Base-by-base conservation (phyloP, 768 basidiomycete genomes). In the Austroboletus festivus region DNA sequence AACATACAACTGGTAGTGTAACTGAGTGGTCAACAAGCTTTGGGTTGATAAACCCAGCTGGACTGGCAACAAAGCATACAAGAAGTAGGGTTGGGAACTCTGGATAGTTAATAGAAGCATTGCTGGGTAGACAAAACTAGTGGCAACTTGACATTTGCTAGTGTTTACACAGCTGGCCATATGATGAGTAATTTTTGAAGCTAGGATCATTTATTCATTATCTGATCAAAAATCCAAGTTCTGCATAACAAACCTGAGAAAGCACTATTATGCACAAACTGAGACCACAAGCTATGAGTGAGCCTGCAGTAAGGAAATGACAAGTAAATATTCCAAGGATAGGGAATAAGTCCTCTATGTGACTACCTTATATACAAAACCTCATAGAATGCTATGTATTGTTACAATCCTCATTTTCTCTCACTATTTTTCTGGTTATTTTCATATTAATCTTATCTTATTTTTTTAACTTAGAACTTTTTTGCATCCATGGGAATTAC, bases 181-280 rank as follows among this genome's bases (percentile, higher is more conserved):
- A 85, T 85, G 83, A 84, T 83, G 34, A 57, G 71, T 62, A 30
- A 19, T 42, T 50, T 46, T n/a, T 28, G 5, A 24, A 35, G 18
- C 18, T 3, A 34, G 38, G 55, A 50, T 52, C 31, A 42, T 53
- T 44, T 46, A 18, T 24, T 41, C 22, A 24, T 52, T 59, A 43
- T 64, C 55, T 54, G 48, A 58, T 22, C 38, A 39, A 58, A 47
- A 38, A 52, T 62, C 56, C 62, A 83, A 73, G 82, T 85, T 51
- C 83, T 83, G 24, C 75, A 79, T 71, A 83, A 85, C 61, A 85
- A 83, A 58, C 85, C 86, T 3, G 75, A 70, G 52, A 82, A 86
- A 61, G 71, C 81, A 10, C 80, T 89, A 79, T 70, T 89, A 24
- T 78, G 78, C 22, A 71, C 78, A 30, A 89, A 85, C 86, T 64